phyloP scores from a whole-genome alignment of 2,329 filamentous ascomycete genomes.

The Fusarium irregulare region DNA sequence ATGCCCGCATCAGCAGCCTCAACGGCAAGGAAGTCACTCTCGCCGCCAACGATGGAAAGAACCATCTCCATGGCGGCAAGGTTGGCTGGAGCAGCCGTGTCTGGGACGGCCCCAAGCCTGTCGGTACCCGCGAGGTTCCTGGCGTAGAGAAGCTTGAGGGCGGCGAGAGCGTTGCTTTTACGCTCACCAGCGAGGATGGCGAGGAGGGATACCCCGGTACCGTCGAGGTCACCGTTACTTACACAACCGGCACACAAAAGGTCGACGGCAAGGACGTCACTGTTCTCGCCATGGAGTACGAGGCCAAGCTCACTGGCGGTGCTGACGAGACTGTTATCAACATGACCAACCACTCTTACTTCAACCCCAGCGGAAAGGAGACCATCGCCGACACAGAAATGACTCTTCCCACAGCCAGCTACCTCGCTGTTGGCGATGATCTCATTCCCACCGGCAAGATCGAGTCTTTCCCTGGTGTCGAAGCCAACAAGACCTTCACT shows the following conservation, averaged over 20 bases:
- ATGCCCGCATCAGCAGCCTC: slow-evolving; percentile 75
- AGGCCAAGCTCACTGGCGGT: slow-evolving; percentile 81
- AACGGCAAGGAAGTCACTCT: slow-evolving; percentile 79
- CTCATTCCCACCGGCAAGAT: slow-evolving; percentile 81
- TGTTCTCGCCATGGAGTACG: slow-evolving; percentile 87
- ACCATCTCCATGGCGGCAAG: slow-evolving; percentile 78
- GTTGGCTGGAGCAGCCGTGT: slow-evolving; percentile 84
- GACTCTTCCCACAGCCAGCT: slow-evolving; percentile 71
- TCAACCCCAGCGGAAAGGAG: slow-evolving; percentile 68
- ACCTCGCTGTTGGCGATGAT: slow-evolving; percentile 78
- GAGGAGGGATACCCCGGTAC: slow-evolving; percentile 93
- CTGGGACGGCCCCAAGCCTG: slow-evolving; percentile 76
- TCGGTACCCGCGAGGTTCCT: slow-evolving; percentile 63
- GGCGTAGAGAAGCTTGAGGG: slow-evolving; percentile 65
- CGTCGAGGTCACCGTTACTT: slow-evolving; percentile 80
- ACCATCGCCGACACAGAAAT: slow-evolving; percentile 70
- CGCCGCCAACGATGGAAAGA: slow-evolving; percentile 79
- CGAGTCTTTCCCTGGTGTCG: slow-evolving; percentile 71
- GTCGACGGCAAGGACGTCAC: slow-evolving; percentile 71
- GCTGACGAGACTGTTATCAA: slow-evolving; percentile 92
- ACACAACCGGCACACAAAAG: slow-evolving; percentile 77
- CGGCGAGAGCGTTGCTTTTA: slow-evolving; percentile 75
- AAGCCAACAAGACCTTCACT: slow-evolving; percentile 74
- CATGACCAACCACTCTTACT: slow-evolving; percentile 94
- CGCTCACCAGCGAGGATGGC: slow-evolving; percentile 76